phyloP scores from a whole-genome alignment of 176 grass and related monocot genomes.

The Avena eriantha region DNA sequence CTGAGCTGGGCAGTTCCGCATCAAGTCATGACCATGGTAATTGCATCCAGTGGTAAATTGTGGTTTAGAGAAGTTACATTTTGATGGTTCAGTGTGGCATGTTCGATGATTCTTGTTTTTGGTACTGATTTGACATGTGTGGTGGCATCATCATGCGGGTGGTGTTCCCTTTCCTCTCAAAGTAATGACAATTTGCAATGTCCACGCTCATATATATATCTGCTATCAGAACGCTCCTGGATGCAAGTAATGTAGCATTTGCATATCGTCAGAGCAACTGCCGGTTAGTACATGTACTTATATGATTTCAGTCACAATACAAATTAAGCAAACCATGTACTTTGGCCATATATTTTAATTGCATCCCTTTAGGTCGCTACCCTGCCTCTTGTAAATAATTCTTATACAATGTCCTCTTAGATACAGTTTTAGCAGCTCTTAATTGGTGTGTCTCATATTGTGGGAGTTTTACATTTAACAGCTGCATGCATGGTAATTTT shows the following conservation, averaged over 20 bases:
- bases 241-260: neutral
- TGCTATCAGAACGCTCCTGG: too few species aligned
- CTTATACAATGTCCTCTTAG: neutral
- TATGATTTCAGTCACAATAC: neutral
- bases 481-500: neutral
- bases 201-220: neutral
- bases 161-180: neutral
- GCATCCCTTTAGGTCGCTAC: neutral
- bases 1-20: neutral
- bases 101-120: neutral
- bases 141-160: neutral
- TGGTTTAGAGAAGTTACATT: neutral
- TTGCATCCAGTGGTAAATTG: neutral
- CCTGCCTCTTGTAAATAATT: neutral
- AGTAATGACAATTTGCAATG: neutral
- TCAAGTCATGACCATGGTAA: neutral
- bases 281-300: neutral
- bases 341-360: neutral
- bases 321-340: neutral
- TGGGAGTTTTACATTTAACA: neutral
- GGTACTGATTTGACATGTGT: neutral
- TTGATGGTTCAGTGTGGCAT: neutral
- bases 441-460: neutral
- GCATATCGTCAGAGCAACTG: neutral
- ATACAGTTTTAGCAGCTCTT: neutral